Evolutionary conservation across 805 yeast genomes (phyloP), one percentile per base, ranked within the genome.

Genomic region (Yamadazyma laniorum): DNA sequence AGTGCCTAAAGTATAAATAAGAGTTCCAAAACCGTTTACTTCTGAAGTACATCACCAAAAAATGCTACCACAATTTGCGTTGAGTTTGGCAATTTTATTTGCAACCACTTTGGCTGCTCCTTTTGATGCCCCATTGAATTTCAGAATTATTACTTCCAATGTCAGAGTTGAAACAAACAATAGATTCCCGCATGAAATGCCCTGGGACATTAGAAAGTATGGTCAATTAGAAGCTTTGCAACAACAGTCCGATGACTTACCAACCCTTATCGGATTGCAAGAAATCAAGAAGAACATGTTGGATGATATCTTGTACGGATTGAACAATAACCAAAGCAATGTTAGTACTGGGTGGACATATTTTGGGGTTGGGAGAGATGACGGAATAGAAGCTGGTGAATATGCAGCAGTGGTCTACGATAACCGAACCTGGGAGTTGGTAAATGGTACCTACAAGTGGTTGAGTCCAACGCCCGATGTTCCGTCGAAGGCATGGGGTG

Each of bases 301-400:
- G 14, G 50, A 32, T 19, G 59, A 55, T 37, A 35, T 57, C 17
- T 23, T 48, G 8, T n/a, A 52, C 13, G 80, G 76, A 37, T 49
- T 78, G 5, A 48, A 64, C 39, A 51, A 61, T 7, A 47, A 47
- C 1, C 27, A 23, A n/a, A 58, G 57, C 4, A 1, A 50, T 52
- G 44, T 59, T 57, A 3, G 75, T 75, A 21, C 9, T 21, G 23
- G 23, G 6, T 78, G 77, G 74, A 49, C 59, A 2, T 49, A 56
- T 32, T 57, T 39, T 37, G 79, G 77, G 33, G 66, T 67, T 27
- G 81, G 81, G 1, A 59, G 82, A 49, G 74, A 67, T 35, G 81
- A 77, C 49, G 82, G 82, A 7, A 50, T 50, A 8, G 53, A 53
- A 13, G 54, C 50, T 4, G 81, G 82, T 11, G 84, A 78, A 47